A percentile compares a stretch with the other conserved stretches of the same genome.
Evolutionary conservation across 805 yeast genomes (phyloP).

Genomic region (Metschnikowia proteae): DNA sequence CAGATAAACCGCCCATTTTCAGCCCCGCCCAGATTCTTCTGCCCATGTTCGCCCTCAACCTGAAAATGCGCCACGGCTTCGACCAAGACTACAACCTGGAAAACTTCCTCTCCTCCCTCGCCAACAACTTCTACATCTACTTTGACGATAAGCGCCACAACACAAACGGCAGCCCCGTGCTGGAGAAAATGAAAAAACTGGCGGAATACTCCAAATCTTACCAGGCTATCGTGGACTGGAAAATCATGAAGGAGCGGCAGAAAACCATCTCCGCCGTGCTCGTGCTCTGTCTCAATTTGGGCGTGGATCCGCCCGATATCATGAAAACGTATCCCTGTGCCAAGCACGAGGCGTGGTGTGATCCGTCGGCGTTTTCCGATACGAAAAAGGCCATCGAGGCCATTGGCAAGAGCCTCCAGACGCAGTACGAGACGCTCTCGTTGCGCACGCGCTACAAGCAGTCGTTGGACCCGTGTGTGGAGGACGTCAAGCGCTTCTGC

Average conservation of each 20-base stretch:
- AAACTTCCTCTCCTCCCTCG: conserved; percentile 51
- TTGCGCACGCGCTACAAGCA: conserved; percentile 87
- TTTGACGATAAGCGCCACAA: conserved; percentile 90
- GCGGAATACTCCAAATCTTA: conserved; percentile 45
- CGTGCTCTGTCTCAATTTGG: conserved; percentile 83
- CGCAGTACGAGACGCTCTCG: conserved; percentile 85
- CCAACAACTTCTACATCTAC: conserved; percentile 73
- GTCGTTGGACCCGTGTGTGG: conserved; percentile 90
- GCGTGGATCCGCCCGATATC: conserved; percentile 97
- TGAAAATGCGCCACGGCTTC: conserved; percentile 60
- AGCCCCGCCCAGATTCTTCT: background rate
- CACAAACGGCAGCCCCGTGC: conserved; percentile 78
- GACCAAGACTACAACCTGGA: conserved; percentile 59
- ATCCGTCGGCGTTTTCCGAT: conserved; percentile 77
- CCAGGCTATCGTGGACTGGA: conserved; percentile 86
- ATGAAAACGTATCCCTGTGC: conserved; percentile 93
- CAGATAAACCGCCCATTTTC: background rate
- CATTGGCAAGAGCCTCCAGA: conserved; percentile 82
- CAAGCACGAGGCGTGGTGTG: conserved; percentile 87
- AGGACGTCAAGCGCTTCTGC: conserved; percentile 89
- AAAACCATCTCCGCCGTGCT: conserved; percentile 92
- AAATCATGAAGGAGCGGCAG: conserved; percentile 81
- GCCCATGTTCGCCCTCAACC: conserved; percentile 34
- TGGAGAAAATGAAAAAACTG: conserved; percentile 47
- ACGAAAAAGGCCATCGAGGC: conserved; percentile 87